A percentile compares a stretch with the other conserved stretches of the same genome.
These are phyloP conservation scores for Sclerotinia trifoliorum DNA, from an alignment of 2,329 filamentous ascomycete genomes.

Conservation along the genomic window DNA sequence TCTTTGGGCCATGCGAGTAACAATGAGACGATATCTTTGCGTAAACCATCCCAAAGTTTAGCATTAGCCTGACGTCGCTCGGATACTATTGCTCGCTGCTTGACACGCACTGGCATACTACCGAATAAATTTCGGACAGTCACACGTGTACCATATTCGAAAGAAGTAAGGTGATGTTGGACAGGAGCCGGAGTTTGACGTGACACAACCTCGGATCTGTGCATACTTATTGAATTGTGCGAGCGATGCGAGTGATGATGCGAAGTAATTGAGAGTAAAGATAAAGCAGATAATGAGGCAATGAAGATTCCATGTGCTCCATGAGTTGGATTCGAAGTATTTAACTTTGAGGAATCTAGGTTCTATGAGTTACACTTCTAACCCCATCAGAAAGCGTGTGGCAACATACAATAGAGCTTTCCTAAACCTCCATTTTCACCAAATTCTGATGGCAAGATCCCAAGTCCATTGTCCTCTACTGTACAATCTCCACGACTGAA, in stretches of 20 bases:
- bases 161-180: slow-evolving; percentile 55
- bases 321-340: slow-evolving; percentile 49
- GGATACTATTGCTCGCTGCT: slow-evolving; percentile 63
- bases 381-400: slow-evolving; percentile 10
- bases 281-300: slow-evolving; percentile 71
- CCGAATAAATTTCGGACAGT: slow-evolving; percentile 81
- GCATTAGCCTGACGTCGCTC: slow-evolving; percentile 50
- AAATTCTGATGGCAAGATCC: slow-evolving; percentile 75
- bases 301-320: slow-evolving; percentile 75
- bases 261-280: slow-evolving; percentile 74
- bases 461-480: slow-evolving; percentile 80
- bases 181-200: slow-evolving; percentile 61
- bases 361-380: slow-evolving; percentile 26
- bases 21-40: slow-evolving; percentile 54
- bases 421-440: slow-evolving; percentile 66
- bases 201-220: slow-evolving; percentile 65
- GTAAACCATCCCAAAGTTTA: slow-evolving; percentile 57
- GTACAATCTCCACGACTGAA: slow-evolving; percentile 72
- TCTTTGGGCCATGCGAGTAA: slow-evolving; percentile 66
- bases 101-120: slow-evolving; percentile 85
- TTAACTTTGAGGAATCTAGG: slow-evolving; percentile 76
- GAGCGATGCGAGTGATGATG: slow-evolving; percentile 59
- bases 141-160: slow-evolving; percentile 71
- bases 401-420: slow-evolving; percentile 66
- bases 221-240: slow-evolving; percentile 65